Conservation (phyloP, 108 stramenopile genomes). For the Fragilaria crotonensis region DNA sequence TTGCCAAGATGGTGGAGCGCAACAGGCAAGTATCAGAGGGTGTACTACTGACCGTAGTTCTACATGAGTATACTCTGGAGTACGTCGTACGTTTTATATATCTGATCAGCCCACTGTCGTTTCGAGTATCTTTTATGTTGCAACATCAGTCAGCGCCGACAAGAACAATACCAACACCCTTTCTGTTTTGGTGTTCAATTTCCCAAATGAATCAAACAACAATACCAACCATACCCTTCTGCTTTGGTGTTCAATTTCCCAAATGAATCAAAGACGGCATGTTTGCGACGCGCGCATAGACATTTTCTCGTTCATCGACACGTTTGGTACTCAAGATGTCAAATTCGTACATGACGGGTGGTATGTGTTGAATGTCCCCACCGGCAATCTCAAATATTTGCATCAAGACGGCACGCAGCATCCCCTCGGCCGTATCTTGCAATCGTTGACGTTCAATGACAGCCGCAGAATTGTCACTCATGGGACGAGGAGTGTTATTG, state of each 20-base stretch:
- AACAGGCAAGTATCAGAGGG: no score
- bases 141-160: no score
- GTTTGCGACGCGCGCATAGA: conserved; percentile 69
- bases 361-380: conserved; percentile 64
- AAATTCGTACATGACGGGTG: conserved; percentile 68
- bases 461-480: conserved; percentile 67
- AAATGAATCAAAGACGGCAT: conserved; percentile 78
- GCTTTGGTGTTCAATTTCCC: conserved; percentile 49
- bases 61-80: no score
- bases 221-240: no score
- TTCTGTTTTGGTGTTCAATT: no score
- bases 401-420: conserved; percentile 63
- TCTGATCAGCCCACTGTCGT: no score
- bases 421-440: conserved; percentile 78
- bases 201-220: no score
- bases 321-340: conserved; percentile 71
- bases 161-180: no score
- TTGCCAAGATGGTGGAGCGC: no score
- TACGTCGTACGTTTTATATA: no score
- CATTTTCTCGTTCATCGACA: conserved; percentile 76
- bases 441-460: conserved; percentile 70
- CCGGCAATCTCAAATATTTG: conserved; percentile 69
- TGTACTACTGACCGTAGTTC: no score
- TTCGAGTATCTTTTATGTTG: no score
- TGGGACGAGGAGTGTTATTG: conserved; percentile 82